Evolutionary conservation across 345 rosid genomes (phyloP).

Genomic region (Ricinus communis): DNA sequence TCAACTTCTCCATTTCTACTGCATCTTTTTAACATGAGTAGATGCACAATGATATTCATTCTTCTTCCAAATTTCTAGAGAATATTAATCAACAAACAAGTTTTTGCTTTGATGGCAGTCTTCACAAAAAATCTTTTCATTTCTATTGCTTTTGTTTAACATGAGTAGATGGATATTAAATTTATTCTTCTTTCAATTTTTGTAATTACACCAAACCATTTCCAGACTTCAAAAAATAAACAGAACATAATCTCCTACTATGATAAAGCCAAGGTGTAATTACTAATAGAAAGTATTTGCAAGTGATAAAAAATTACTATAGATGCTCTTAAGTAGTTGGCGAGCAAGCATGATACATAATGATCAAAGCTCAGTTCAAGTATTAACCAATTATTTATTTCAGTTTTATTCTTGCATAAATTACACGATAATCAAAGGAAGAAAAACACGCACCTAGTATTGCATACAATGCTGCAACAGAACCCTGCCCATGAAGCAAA

Average conservation of each 20-base stretch:
- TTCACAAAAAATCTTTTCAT: too few species aligned
- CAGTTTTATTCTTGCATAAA: neutral
- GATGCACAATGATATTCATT: neutral
- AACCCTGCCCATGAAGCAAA: conserved; percentile 52
- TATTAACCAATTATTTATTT: neutral
- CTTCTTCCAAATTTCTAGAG: neutral
- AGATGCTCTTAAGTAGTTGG: neutral
- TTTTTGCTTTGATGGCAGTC: too few species aligned
- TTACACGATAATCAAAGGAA: neutral
- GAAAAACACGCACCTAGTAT: conserved; percentile 52
- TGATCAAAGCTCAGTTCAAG: neutral
- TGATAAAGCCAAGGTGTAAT: neutral
- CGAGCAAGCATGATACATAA: neutral
- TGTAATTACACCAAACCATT: neutral
- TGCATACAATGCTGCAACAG: conserved; percentile 56
- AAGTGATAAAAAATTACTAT: neutral
- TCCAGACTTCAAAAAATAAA: neutral
- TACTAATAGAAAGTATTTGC: neutral
- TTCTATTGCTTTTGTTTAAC: too few species aligned
- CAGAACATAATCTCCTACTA: neutral
- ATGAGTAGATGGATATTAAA: too few species aligned
- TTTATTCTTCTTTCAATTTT: neutral
- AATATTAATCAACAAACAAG: too few species aligned
- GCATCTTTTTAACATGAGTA: neutral
- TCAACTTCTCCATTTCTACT: neutral